Evolutionary conservation across 116 monocot species (phyloP), one percentile per base, ranked within the genome.

Genomic region (Papilionanthe hybrid): DNA sequence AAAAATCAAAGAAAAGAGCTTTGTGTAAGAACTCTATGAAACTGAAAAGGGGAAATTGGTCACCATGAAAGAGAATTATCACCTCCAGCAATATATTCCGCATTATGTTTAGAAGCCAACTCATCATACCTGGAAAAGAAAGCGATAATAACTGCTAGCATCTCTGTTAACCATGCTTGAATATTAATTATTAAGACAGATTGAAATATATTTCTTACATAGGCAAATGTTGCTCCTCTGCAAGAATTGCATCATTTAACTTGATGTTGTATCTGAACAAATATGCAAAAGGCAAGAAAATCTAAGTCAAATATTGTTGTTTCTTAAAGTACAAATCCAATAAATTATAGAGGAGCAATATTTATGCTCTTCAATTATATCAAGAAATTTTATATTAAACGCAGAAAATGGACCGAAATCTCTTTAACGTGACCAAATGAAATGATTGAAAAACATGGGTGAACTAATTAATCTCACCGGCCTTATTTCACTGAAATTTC

Each of bases 71-170:
- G 27, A 57, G 30, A 81, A 76, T 11, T 45, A 45, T 45, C 45
- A 98, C 98, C 98, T 84, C 98, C 98, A 81, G 98, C 98, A 85
- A 93, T 94, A 86, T 94, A 98, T 41, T 94, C 98, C 55, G 93
- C 98, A 76, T 80, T 90, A 74, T 84, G 77, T 81, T 86, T 93
- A 68, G 89, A 80, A 78, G 91, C 76, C 72, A 98, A 65, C 69
- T 98, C 98, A 72, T 93, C 90, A 75, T 98, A 94, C 94, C 98
- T 98, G 22, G 58, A 73, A 77, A 7, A 74, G 10, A 42, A 55
- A 75, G 49, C 4, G 7, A 8, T 22, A 43, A 9, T 13, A 69
- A 15, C 2, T 69, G 32, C 7, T 8, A 45, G 53, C 15, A 69
- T 69, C 1, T 63, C 25, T 63, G 7, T 63, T 23, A 9, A 1